Conservation (phyloP, 2,329 filamentous ascomycete species). For the Trichoderma lentiforme region DNA sequence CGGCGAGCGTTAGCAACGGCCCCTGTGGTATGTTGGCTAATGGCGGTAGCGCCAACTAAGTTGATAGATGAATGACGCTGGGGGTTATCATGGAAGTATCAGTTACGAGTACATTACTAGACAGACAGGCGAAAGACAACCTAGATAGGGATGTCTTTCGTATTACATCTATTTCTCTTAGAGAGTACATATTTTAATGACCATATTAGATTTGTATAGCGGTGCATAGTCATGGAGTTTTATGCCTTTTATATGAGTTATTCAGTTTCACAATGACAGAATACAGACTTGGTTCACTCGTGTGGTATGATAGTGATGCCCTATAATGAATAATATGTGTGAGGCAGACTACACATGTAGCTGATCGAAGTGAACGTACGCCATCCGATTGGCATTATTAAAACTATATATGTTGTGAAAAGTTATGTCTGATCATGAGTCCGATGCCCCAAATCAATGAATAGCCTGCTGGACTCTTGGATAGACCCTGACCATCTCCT, state of each 20-base stretch:
- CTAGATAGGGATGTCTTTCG: neutral
- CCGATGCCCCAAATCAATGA: conserved; percentile 27
- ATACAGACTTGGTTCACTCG: neutral
- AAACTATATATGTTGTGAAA: neutral
- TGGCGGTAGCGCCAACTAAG: neutral
- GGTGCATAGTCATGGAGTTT: neutral
- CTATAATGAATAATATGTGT: neutral
- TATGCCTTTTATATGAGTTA: neutral
- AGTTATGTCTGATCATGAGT: neutral
- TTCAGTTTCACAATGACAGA: neutral
- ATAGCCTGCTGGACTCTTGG: conserved; percentile 79
- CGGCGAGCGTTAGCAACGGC: neutral
- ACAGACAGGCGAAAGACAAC: neutral
- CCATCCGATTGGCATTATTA: neutral
- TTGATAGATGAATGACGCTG: neutral
- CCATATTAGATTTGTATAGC: neutral
- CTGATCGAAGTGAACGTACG: neutral
- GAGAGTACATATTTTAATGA: neutral
- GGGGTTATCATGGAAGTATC: neutral
- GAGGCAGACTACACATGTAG: neutral
- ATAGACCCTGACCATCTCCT: conserved; percentile 75
- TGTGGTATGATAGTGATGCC: neutral
- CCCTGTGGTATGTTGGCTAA: conserved; percentile 8
- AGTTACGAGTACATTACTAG: neutral
- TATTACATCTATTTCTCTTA: neutral